Percentiles rank a stretch among this genome's conserved stretches.
phyloP scores from a whole-genome alignment of 2,329 filamentous ascomycete genomes.

The Cladophialophora bantiana region DNA sequence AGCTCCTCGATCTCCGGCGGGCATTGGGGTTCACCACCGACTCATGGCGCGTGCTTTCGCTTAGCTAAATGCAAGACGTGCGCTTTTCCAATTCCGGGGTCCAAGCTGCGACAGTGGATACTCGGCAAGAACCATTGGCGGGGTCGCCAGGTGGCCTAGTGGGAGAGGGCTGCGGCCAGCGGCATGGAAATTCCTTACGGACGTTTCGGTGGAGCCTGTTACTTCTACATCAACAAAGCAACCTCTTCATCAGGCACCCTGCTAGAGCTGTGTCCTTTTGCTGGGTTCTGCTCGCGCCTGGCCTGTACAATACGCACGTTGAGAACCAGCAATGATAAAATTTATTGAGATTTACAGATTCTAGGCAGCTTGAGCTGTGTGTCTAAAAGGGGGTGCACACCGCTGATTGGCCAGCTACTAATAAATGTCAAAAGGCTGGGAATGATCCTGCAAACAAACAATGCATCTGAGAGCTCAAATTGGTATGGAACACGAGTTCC shows the following conservation, averaged over 20 bases:
- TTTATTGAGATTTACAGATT: too few relatives aligned
- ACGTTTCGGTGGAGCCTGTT: neutral
- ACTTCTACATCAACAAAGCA: neutral
- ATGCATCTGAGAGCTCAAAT: neutral
- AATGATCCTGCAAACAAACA: too few relatives aligned
- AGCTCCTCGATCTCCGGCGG: neutral
- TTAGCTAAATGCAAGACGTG: neutral
- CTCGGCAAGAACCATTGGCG: neutral
- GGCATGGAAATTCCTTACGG: neutral
- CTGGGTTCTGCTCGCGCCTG: too few relatives aligned
- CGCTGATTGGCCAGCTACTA: neutral
- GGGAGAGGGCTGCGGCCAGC: neutral
- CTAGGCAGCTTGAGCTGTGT: too few relatives aligned
- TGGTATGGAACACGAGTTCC: slow-evolving; percentile 10
- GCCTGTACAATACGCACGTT: too few relatives aligned
- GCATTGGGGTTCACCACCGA: neutral
- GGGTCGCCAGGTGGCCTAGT: too few relatives aligned
- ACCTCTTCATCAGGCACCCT: neutral
- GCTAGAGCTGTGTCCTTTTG: too few relatives aligned
- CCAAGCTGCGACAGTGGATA: neutral
- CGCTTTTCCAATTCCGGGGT: slow-evolving; percentile 7
- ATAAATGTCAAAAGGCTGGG: neutral
- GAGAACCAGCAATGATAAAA: too few relatives aligned
- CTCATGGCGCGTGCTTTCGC: slow-evolving; percentile 4
- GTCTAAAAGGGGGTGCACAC: too few relatives aligned